Conservation (phyloP, 805 yeast genomes). For the Metschnikowia orientalis region DNA sequence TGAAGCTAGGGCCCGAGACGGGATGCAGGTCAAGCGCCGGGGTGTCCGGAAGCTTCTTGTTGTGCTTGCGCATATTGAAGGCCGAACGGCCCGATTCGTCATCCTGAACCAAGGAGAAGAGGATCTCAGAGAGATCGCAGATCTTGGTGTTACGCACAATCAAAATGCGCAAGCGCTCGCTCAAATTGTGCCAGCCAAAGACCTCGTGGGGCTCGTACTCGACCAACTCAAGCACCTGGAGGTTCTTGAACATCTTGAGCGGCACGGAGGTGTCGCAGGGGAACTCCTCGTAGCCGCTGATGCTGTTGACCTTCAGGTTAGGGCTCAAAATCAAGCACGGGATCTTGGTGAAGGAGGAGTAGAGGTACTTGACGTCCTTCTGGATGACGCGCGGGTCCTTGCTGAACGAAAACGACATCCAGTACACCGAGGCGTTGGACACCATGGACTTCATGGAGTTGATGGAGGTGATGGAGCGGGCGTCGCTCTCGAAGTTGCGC, state of each 20-base stretch:
- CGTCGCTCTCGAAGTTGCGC: slow-evolving; percentile 39
- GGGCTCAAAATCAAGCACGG: slow-evolving; percentile 62
- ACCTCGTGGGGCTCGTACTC: slow-evolving; percentile 62
- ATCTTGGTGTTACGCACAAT: slow-evolving; percentile 50
- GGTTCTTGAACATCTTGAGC: slow-evolving; percentile 53
- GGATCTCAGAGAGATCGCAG: slow-evolving; percentile 48
- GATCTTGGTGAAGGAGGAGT: slow-evolving; percentile 59
- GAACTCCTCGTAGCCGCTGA: slow-evolving; percentile 61
- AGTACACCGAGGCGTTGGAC: slow-evolving; percentile 38
- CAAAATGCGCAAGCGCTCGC: slow-evolving; percentile 52
- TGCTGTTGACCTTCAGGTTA: slow-evolving; percentile 53
- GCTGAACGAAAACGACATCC: slow-evolving; percentile 33
- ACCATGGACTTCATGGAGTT: slow-evolving; percentile 52
- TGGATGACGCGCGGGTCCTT: slow-evolving; percentile 42
- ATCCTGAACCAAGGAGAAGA: slow-evolving; percentile 50
- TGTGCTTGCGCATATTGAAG: slow-evolving; percentile 25
- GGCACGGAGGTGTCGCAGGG: slow-evolving; percentile 72
- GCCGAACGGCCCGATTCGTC: slow-evolving; percentile 43
- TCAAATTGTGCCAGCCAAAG: slow-evolving; percentile 58
- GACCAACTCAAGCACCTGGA: slow-evolving; percentile 55
- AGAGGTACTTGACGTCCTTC: slow-evolving; percentile 52
- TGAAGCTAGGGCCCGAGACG: background rate
- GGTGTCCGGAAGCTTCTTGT: slow-evolving; percentile 13
- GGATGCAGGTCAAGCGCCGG: background rate
- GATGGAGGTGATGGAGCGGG: slow-evolving; percentile 53